phyloP scores from a whole-genome alignment of 352 stramenopile genomes.

The Pythium rishiriense region DNA sequence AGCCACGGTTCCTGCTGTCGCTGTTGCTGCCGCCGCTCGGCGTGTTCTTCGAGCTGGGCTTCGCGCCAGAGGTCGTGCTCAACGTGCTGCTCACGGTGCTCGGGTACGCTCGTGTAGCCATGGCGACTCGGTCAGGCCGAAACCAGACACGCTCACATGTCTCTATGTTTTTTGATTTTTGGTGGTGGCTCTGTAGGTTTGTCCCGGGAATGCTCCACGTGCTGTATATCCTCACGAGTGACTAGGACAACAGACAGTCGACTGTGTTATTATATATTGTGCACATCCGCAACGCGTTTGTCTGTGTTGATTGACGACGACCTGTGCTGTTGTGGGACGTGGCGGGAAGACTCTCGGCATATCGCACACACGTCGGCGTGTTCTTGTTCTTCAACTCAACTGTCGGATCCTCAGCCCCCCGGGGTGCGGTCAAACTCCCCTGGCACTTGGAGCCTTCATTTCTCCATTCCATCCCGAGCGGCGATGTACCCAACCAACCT shows the following conservation, averaged over 20 bases:
- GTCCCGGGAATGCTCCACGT: background rate
- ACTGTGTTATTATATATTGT: too few species aligned
- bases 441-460: background rate
- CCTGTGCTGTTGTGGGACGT: background rate
- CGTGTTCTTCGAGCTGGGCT: slow-evolving; percentile 28
- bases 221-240: slow-evolving; percentile 1
- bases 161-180: background rate
- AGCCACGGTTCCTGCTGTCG: slow-evolving; percentile 40
- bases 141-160: too few species aligned
- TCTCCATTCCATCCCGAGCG: background rate
- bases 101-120: too few species aligned
- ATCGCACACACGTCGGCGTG: background rate
- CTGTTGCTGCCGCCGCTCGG: slow-evolving; percentile 37
- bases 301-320: background rate
- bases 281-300: too few species aligned
- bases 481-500: slow-evolving; percentile 9
- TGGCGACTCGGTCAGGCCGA: too few species aligned
- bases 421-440: too few species aligned
- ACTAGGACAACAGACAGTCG: too few species aligned
- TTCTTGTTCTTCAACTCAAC: slow-evolving; percentile 14
- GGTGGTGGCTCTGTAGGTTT: background rate
- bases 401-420: slow-evolving; percentile 4
- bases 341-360: slow-evolving; percentile 5
- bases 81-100: slow-evolving; percentile 30
- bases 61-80: slow-evolving; percentile 20